These are phyloP conservation scores for Sinapis alba DNA, from an alignment of 441 rosid species.

Conservation along the genomic window DNA sequence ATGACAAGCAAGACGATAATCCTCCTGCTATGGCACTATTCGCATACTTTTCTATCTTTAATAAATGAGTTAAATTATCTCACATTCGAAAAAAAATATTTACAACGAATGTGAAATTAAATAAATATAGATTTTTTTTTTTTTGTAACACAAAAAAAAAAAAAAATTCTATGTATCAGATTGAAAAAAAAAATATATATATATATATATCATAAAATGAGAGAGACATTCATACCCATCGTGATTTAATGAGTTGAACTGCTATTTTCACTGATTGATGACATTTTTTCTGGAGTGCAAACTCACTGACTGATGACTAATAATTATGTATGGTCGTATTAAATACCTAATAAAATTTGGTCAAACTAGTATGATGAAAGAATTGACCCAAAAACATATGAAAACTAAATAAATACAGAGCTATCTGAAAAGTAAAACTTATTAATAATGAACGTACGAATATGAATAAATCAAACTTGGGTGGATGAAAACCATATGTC, in stretches of 20 bases:
- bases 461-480: constrained; percentile 17
- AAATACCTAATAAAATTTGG: background rate
- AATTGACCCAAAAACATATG: background rate
- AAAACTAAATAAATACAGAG: background rate
- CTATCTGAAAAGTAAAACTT: background rate
- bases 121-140: background rate
- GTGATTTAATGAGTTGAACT: background rate
- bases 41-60: background rate
- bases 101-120: background rate
- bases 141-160: too few relatives aligned
- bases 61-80: background rate
- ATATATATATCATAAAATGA: background rate
- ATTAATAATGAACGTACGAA: constrained; percentile 16
- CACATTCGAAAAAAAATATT: background rate
- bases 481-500: constrained; percentile 30
- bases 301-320: constrained; percentile 4
- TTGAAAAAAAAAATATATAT: too few relatives aligned
- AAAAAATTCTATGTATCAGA: background rate
- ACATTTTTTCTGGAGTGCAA: background rate
- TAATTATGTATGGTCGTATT: background rate
- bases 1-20: background rate
- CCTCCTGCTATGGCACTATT: background rate
- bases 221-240: background rate
- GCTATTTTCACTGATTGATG: constrained; percentile 7
- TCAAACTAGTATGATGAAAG: background rate